These are phyloP conservation scores for Ceraceosorus bombacis DNA, from an alignment of 1,284 basidiomycete species.

Conservation along the genomic window DNA sequence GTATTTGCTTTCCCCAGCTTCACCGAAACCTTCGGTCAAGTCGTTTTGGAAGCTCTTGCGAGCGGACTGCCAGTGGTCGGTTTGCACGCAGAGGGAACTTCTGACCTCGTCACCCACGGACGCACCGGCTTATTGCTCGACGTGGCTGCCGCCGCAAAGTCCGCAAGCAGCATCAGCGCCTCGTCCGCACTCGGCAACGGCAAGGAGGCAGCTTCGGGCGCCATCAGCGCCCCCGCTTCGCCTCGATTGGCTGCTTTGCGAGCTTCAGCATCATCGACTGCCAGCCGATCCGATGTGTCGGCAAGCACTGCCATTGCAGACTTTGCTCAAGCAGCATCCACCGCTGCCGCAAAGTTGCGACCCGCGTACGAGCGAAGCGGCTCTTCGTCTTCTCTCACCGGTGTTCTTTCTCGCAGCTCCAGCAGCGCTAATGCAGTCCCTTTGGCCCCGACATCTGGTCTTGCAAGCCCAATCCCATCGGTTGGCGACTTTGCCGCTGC, in stretches of 20 bases:
- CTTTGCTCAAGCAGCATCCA: slow-evolving; percentile 18
- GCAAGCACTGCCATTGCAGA: slow-evolving; percentile 17
- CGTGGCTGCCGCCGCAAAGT: slow-evolving; percentile 20
- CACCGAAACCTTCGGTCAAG: slow-evolving; percentile 58
- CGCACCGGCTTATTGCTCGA: slow-evolving; percentile 52
- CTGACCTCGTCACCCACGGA: slow-evolving; percentile 54
- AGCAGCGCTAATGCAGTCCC: too few species aligned
- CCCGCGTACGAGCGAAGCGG: slow-evolving; percentile 4
- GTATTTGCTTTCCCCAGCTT: slow-evolving; percentile 56
- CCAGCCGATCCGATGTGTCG: not conserved
- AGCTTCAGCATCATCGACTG: not conserved
- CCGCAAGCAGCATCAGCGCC: not conserved
- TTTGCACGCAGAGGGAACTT: slow-evolving; percentile 56
- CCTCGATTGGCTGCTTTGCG: slow-evolving; percentile 6
- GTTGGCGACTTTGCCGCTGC: slow-evolving; percentile 43
- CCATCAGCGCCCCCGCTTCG: not conserved
- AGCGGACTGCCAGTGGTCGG: slow-evolving; percentile 57
- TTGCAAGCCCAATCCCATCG: slow-evolving; percentile 25
- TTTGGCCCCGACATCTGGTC: slow-evolving; percentile 2
- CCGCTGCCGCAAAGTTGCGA: slow-evolving; percentile 11
- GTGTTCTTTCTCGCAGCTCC: not conserved
- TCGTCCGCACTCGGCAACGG: not conserved
- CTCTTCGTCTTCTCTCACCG: not conserved
- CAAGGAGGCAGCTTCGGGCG: slow-evolving; percentile 4
- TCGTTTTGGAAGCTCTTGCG: slow-evolving; percentile 56